Percentiles rank a stretch among this genome's conserved stretches.
Evolutionary conservation across 805 yeast species (phyloP).

Genomic region (Hanseniaspora meyeri): DNA sequence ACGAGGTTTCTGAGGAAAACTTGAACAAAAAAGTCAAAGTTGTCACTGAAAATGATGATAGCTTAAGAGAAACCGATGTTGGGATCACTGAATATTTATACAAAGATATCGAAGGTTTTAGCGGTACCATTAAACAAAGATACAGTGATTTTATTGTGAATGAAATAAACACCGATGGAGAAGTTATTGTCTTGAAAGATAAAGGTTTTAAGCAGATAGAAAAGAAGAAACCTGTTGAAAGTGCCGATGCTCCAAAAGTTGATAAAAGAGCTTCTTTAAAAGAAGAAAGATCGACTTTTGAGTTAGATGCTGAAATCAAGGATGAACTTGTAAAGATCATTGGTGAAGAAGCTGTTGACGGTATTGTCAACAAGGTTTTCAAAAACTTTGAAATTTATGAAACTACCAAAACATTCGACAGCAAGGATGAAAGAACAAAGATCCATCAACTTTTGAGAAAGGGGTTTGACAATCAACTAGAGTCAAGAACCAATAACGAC

Average conservation of each 20-base stretch:
- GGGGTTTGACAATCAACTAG: slow-evolving; percentile 62
- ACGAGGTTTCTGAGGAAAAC: not conserved
- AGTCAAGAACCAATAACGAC: slow-evolving; percentile 59
- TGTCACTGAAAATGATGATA: slow-evolving; percentile 2
- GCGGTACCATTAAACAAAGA: slow-evolving; percentile 72
- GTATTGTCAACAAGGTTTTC: slow-evolving; percentile 41
- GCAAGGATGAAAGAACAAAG: slow-evolving; percentile 61
- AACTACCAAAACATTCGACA: slow-evolving; percentile 45
- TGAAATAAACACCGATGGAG: slow-evolving; percentile 59
- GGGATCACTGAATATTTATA: slow-evolving; percentile 70
- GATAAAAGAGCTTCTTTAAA: slow-evolving; percentile 21
- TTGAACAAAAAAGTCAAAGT: slow-evolving; percentile 16
- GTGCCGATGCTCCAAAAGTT: slow-evolving; percentile 11
- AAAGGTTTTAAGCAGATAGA: slow-evolving; percentile 52
- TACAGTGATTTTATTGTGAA: slow-evolving; percentile 90
- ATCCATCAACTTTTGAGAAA: slow-evolving; percentile 66
- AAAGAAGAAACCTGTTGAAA: slow-evolving; percentile 29
- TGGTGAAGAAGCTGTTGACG: slow-evolving; percentile 47
- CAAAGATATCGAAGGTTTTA: slow-evolving; percentile 46
- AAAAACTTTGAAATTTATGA: slow-evolving; percentile 45
- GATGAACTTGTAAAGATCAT: slow-evolving; percentile 39
- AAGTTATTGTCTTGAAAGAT: slow-evolving; percentile 64
- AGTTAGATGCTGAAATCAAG: slow-evolving; percentile 36
- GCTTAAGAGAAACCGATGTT: slow-evolving; percentile 58
- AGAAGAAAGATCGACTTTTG: slow-evolving; percentile 28